A percentile compares a stretch with the other conserved stretches of the same genome.
Evolutionary conservation across 495 filamentous ascomycete genomes (phyloP).

Genomic region (Annulohypoxylon nitens): DNA sequence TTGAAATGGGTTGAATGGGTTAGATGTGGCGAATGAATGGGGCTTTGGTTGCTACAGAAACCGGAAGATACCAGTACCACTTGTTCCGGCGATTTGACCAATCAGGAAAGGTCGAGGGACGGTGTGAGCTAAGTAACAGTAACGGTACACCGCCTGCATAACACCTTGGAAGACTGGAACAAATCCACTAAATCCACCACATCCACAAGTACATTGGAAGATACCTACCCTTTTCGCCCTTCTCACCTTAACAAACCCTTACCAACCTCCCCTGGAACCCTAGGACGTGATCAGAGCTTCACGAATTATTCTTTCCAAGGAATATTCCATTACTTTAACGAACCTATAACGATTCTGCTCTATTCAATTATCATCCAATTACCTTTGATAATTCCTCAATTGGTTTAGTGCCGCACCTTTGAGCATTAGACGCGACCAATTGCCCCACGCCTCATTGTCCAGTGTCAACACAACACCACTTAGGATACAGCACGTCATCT

Average conservation of each 20-base stretch:
- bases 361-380: conserved; percentile 18
- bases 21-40: conserved; percentile 18
- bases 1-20: not conserved
- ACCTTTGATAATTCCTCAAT: conserved; percentile 9
- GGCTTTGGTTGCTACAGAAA: conserved; percentile 38
- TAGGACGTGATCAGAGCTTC: conserved; percentile 8
- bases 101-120: not conserved
- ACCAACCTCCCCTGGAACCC: conserved; percentile 12
- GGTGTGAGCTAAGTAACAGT: conserved; percentile 9
- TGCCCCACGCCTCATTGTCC: conserved; percentile 39
- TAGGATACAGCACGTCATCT: not conserved
- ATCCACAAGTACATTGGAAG: conserved; percentile 31
- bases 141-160: conserved; percentile 46
- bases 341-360: conserved; percentile 15
- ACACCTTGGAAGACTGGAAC: conserved; percentile 16
- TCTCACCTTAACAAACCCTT: conserved; percentile 10
- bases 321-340: conserved; percentile 3
- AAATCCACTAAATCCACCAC: conserved; percentile 5
- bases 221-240: conserved; percentile 15
- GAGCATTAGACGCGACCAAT: conserved; percentile 31
- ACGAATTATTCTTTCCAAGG: conserved; percentile 23
- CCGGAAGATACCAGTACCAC: conserved; percentile 20
- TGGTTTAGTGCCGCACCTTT: not conserved
- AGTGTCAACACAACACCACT: conserved; percentile 40
- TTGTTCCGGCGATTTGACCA: conserved; percentile 35